Base-by-base conservation (phyloP, 2,329 filamentous ascomycete genomes). In the Talaromyces rugulosus region DNA sequence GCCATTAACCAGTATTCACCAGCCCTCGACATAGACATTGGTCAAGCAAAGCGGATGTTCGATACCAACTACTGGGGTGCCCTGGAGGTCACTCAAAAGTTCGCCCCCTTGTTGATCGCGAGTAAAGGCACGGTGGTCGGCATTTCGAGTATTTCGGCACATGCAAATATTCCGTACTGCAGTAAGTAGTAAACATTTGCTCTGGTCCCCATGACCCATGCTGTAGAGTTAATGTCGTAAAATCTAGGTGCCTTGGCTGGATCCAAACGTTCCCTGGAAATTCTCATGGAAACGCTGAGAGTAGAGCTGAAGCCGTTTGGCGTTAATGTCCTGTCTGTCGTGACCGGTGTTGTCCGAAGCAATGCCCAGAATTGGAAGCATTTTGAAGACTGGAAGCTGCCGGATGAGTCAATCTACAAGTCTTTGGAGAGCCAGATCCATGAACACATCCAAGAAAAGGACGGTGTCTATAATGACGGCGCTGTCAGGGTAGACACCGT, bases 21-120 rank as follows among this genome's bases (percentile, higher is more conserved):
- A 1, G 63, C 74, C 4, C 59, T 80, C 8, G 78, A 81, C 52
- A 64, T 69, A 0, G 66, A 74, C 31, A 62, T 80, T 2, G 66
- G 69, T 1, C 63, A 74, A 16, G 74, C 72, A n/a, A 76, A 72
- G 56, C 63, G 59, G 16, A 34, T 79, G 3, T 80, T 75, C 62
- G 76, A 81, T 12, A 67, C 77, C 16, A 82, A 82, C 63, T 67
- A 79, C 27, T 81, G 74, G 71, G 73, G 73, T 1, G 44, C 70
- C 1, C 52, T 81, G 5, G 63, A 66, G 7, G 69, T 77, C 8
- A 73, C 72, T 1, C 74, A 81, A 42, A 71, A 72, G 0, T 81
- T 81, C 62, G 47, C 64, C 0, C 68, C 66, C 9, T 30, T 74
- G 56, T n/a, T 75, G 1, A 68, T 73, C 23, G 60, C 66, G 3